Evolutionary conservation across 441 rosid species (phyloP).

Genomic region (Brassica balearica): DNA sequence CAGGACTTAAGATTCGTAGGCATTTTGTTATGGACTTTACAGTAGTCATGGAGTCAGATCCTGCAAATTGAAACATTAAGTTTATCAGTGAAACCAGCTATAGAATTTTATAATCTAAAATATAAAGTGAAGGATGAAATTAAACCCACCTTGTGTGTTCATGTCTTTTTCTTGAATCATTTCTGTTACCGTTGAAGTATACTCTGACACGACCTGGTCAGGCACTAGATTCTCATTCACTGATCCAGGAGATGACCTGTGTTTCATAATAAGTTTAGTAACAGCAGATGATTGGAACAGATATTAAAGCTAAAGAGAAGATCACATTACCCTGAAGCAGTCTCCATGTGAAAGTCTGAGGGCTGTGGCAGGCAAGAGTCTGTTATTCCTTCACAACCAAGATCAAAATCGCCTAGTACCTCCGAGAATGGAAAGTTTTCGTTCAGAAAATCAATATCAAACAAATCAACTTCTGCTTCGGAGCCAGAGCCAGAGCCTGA

Average conservation of each 20-base stretch:
- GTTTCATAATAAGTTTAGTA: neutral
- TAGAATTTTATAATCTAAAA: neutral
- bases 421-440: slow-evolving; percentile 76
- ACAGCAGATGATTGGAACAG: neutral
- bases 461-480: slow-evolving; percentile 61
- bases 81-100: neutral
- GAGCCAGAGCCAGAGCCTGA: slow-evolving; percentile 58
- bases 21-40: slow-evolving; percentile 64
- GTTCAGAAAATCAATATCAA: slow-evolving; percentile 72
- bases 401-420: slow-evolving; percentile 70
- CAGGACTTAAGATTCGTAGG: slow-evolving; percentile 66
- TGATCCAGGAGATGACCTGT: slow-evolving; percentile 67
- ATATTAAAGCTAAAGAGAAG: slow-evolving; percentile 18
- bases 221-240: slow-evolving; percentile 50
- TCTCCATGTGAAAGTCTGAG: slow-evolving; percentile 48
- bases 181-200: slow-evolving; percentile 58
- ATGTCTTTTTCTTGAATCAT: slow-evolving; percentile 53
- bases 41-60: slow-evolving; percentile 56
- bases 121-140: slow-evolving; percentile 5
- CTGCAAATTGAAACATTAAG: slow-evolving; percentile 42
- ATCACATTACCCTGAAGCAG: slow-evolving; percentile 58
- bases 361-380: slow-evolving; percentile 21
- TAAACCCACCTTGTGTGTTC: slow-evolving; percentile 51
- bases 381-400: slow-evolving; percentile 51
- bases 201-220: slow-evolving; percentile 51